Conservation (phyloP, 1,139 yeast genomes). For the Hansenula anomala region DNA sequence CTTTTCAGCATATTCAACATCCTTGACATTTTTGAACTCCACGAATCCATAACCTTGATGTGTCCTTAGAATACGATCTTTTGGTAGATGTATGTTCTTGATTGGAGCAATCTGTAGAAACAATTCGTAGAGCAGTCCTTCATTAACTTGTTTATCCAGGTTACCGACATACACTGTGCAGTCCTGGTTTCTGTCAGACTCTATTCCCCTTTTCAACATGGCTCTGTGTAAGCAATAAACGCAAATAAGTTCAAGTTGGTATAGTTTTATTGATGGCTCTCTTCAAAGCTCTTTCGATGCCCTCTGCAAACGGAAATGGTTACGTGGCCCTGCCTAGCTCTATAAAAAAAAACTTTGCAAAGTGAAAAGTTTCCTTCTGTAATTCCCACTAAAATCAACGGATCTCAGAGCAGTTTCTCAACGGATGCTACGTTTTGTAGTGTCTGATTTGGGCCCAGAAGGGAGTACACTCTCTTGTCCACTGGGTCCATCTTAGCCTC, state of each 20-base stretch:
- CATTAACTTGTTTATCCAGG: conserved; percentile 69
- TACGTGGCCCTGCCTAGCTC: neutral
- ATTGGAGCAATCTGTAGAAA: conserved; percentile 86
- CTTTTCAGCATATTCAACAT: conserved; percentile 67
- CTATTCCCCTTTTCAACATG: conserved; percentile 1
- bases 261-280: no score
- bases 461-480: no score
- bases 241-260: no score
- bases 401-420: neutral
- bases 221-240: no score
- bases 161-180: conserved; percentile 82
- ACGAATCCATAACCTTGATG: conserved; percentile 91
- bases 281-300: no score
- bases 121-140: conserved; percentile 67
- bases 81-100: conserved; percentile 65
- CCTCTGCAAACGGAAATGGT: neutral
- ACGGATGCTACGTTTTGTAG: conserved; percentile 1
- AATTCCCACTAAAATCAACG: no score
- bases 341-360: neutral
- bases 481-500: conserved; percentile 3
- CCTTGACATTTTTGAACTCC: conserved; percentile 56
- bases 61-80: conserved; percentile 62
- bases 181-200: conserved; percentile 48
- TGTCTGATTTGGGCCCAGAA: neutral
- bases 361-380: neutral